A percentile compares a stretch with the other conserved stretches of the same genome.
Conservation (phyloP, 192 early-diverging fungal species). For the Coemansia sp. region DNA sequence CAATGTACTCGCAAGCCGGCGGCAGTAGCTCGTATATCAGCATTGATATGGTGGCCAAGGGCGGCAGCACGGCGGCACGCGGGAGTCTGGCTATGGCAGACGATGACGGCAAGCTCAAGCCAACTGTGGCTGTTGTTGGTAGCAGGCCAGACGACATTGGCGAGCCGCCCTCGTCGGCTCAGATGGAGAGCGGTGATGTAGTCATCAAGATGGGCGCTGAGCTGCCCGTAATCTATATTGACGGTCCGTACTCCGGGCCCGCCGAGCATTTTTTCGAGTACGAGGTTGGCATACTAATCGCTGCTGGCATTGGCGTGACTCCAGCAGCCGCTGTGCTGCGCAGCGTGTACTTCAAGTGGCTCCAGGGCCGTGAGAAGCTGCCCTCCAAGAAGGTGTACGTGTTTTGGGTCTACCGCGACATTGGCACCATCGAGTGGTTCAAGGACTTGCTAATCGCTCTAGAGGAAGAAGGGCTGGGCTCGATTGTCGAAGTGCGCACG, state of each 20-base stretch:
- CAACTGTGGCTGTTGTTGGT: background rate
- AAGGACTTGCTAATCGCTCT: constrained; percentile 69
- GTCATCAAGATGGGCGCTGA: constrained; percentile 25
- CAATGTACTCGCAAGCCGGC: constrained; percentile 30
- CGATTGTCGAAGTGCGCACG: constrained; percentile 66
- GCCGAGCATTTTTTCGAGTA: constrained; percentile 78
- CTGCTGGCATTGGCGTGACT: constrained; percentile 82
- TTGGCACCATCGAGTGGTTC: constrained; percentile 76
- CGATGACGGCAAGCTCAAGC: constrained; percentile 13
- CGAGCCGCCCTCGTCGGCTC: background rate
- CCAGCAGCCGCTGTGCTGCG: constrained; percentile 73
- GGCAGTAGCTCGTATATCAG: constrained; percentile 38
- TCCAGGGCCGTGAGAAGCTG: constrained; percentile 55
- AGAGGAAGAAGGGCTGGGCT: constrained; percentile 58
- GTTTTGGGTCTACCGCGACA: constrained; percentile 79
- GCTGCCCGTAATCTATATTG: constrained; percentile 61
- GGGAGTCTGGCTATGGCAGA: background rate
- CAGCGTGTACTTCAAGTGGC: constrained; percentile 69
- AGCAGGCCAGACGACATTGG: background rate
- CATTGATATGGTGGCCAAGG: constrained; percentile 34
- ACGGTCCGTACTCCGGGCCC: constrained; percentile 70
- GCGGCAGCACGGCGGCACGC: background rate
- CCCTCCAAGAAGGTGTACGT: constrained; percentile 69
- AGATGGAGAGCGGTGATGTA: background rate
- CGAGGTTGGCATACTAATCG: constrained; percentile 64